phyloP scores from a whole-genome alignment of 148 eudicot genomes.

The Spergularia marina region DNA sequence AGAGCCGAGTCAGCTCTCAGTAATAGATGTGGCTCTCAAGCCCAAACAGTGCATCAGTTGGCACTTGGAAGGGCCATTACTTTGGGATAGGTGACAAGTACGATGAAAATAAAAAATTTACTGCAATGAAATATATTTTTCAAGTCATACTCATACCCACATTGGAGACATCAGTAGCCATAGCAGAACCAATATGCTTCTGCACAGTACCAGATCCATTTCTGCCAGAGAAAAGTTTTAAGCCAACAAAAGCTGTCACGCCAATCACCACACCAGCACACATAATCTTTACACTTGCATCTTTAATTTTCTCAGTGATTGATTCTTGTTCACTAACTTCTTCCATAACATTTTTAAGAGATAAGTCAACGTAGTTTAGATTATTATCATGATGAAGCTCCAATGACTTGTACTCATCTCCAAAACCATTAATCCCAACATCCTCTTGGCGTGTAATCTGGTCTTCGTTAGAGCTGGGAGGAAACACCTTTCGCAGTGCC shows the following conservation, averaged over 20 bases:
- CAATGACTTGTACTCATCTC: conserved; percentile 28
- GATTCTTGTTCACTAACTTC: conserved; percentile 53
- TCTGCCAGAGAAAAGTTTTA: conserved; percentile 50
- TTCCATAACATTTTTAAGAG: conserved; percentile 30
- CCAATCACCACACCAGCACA: conserved; percentile 91
- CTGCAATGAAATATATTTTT: not conserved
- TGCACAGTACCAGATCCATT: conserved; percentile 36
- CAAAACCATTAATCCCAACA: conserved; percentile 33
- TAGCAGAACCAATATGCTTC: conserved; percentile 48
- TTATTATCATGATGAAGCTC: conserved; percentile 32
- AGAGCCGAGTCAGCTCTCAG: not conserved
- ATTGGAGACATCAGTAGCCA: conserved; percentile 71
- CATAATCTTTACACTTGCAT: conserved; percentile 74
- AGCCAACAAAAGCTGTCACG: conserved; percentile 60
- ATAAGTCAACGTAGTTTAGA: conserved; percentile 26
- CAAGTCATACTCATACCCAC: conserved; percentile 63
- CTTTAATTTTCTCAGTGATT: conserved; percentile 71
- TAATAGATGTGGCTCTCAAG: not conserved
- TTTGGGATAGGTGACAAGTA: not conserved
- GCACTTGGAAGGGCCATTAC: not conserved
- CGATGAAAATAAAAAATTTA: not conserved
- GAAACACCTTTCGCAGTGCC: conserved; percentile 83
- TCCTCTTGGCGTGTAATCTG: conserved; percentile 40
- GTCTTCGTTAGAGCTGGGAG: conserved; percentile 47
- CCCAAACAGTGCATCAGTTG: not conserved